Evolutionary conservation across 2,329 filamentous ascomycete genomes (phyloP).

Genomic region (Daldinia eschscholtzii): DNA sequence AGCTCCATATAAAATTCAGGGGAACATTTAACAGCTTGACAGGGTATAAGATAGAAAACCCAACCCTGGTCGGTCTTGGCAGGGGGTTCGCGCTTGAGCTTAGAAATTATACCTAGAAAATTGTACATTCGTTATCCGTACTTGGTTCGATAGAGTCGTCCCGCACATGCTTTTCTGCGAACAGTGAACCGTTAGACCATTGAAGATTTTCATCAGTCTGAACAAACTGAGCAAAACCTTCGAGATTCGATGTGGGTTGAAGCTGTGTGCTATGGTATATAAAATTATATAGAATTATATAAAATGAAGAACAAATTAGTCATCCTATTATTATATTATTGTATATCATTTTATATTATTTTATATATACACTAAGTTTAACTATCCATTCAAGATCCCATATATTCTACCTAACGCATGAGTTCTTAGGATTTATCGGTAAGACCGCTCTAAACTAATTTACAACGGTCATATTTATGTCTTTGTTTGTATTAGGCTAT

Average conservation of each 20-base stretch:
- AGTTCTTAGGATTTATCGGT: conserved; percentile 17
- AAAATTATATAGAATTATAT: neutral
- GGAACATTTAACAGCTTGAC: conserved; percentile 20
- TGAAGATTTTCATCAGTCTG: conserved; percentile 18
- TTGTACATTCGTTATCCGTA: neutral
- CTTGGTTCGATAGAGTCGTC: conserved; percentile 16
- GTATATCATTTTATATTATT: too few species aligned
- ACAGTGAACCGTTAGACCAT: neutral
- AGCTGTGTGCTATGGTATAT: conserved; percentile 1
- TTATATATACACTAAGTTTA: neutral
- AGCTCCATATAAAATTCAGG: conserved; percentile 38
- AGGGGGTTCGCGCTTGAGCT: conserved; percentile 27
- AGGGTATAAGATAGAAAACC: conserved; percentile 15
- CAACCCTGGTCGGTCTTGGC: conserved; percentile 34
- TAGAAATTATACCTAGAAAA: neutral
- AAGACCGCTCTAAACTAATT: conserved; percentile 17
- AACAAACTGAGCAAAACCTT: conserved; percentile 16
- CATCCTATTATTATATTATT: neutral
- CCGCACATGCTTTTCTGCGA: neutral
- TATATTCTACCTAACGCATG: conserved; percentile 1
- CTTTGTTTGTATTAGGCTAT: conserved; percentile 5
- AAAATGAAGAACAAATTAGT: conserved; percentile 9
- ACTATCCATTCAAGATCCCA: too few species aligned
- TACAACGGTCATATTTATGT: neutral
- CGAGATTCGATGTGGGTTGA: conserved; percentile 15